Evolutionary conservation across 345 rosid genomes (phyloP).

Genomic region (Kandelia obovata): DNA sequence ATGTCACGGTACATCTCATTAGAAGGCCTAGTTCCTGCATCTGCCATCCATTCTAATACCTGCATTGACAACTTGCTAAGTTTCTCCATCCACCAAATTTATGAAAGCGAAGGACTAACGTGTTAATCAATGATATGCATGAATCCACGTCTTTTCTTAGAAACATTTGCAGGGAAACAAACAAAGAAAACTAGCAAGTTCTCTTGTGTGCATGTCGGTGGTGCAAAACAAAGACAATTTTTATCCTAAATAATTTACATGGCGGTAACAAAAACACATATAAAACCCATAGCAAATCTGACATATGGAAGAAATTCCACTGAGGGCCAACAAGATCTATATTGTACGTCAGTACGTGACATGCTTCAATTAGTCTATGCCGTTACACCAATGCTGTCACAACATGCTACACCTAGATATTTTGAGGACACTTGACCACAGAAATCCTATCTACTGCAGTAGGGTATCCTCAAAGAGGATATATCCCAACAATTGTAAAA

Average conservation of each 20-base stretch:
- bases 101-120: neutral
- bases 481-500: neutral
- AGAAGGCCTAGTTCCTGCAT: conserved; percentile 65
- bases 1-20: conserved; percentile 62
- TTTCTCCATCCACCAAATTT: neutral
- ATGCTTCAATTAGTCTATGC: neutral
- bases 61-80: conserved; percentile 24
- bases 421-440: conserved; percentile 2
- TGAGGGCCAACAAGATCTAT: neutral
- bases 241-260: too few species aligned
- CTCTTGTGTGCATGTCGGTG: too few species aligned
- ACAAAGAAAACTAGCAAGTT: too few species aligned
- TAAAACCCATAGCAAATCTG: neutral
- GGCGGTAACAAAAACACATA: neutral
- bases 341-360: neutral
- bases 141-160: neutral
- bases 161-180: neutral
- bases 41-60: conserved; percentile 89
- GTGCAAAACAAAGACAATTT: too few species aligned
- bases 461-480: neutral
- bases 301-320: neutral
- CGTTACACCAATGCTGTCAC: neutral
- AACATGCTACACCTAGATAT: neutral
- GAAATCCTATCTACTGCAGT: conserved; percentile 6
- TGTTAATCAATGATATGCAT: neutral